Percentiles rank a stretch among this genome's conserved stretches.
Evolutionary conservation across 2,329 filamentous ascomycete genomes (phyloP).

Genomic region (Microdochium nivale): DNA sequence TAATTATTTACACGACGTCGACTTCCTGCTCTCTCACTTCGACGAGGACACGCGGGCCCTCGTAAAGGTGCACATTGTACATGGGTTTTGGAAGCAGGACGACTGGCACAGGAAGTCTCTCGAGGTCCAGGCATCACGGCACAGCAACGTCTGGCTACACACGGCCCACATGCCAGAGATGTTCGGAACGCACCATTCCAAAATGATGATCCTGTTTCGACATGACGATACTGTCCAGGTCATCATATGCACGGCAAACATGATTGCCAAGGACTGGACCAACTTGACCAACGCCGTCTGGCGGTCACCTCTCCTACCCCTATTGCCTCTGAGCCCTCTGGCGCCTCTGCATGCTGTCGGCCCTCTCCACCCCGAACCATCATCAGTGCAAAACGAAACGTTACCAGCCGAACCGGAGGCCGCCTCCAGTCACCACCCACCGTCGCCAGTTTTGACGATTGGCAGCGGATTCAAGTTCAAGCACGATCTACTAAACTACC

Average conservation of each 20-base stretch:
- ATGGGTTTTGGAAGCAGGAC: conserved; percentile 60
- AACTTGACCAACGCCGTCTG: conserved; percentile 84
- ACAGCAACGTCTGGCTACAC: conserved; percentile 62
- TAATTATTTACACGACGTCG: conserved; percentile 56
- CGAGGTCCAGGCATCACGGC: conserved; percentile 51
- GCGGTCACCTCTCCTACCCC: conserved; percentile 63
- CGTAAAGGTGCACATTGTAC: conserved; percentile 46
- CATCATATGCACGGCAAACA: conserved; percentile 82
- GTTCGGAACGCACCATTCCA: conserved; percentile 79
- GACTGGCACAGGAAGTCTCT: conserved; percentile 48
- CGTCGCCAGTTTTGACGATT: conserved; percentile 15
- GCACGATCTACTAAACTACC: conserved; percentile 62
- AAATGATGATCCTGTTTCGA: conserved; percentile 79
- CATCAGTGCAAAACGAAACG: no score
- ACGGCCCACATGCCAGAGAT: conserved; percentile 72
- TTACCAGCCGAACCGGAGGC: no score
- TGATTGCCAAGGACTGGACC: conserved; percentile 80
- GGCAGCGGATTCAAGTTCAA: conserved; percentile 69
- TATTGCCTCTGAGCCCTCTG: conserved; percentile 21
- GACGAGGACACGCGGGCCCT: conserved; percentile 39
- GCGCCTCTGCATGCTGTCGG: no score
- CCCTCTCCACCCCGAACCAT: no score
- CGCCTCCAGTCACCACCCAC: no score
- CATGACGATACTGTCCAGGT: conserved; percentile 71
- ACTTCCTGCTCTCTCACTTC: conserved; percentile 46